These are phyloP conservation scores for Zymoseptoria ardabiliae DNA, from an alignment of 2,329 filamentous ascomycete genomes.

Conservation along the genomic window DNA sequence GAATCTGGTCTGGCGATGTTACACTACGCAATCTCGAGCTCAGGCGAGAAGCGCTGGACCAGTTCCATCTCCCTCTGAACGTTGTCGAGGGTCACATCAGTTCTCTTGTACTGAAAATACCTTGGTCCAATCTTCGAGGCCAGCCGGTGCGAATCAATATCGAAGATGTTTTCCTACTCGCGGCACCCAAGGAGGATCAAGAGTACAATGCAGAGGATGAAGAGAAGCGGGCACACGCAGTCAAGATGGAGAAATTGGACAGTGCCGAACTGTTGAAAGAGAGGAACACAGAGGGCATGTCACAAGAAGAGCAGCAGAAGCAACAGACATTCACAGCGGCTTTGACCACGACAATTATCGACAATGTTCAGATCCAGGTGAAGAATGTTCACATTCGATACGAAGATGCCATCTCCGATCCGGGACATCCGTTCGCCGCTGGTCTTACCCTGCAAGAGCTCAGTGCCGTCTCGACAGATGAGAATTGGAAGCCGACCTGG, in stretches of 20 bases:
- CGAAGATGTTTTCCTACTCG: constrained; percentile 91
- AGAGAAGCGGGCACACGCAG: constrained; percentile 71
- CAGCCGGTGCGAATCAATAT: constrained; percentile 93
- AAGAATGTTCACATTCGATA: constrained; percentile 99
- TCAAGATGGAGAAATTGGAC: constrained; percentile 98
- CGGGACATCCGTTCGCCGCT: constrained; percentile 88
- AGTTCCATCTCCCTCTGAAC: constrained; percentile 92
- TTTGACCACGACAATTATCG: constrained; percentile 89
- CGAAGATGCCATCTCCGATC: constrained; percentile 92
- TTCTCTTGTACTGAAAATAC: constrained; percentile 83
- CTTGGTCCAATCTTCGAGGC: constrained; percentile 92
- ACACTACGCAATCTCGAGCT: constrained; percentile 89
- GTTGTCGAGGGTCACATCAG: constrained; percentile 93
- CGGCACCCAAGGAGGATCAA: constrained; percentile 90
- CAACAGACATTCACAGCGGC: constrained; percentile 97
- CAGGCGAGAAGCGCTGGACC: constrained; percentile 88
- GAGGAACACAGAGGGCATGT: constrained; percentile 84
- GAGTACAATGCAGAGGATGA: constrained; percentile 92
- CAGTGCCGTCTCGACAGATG: constrained; percentile 92
- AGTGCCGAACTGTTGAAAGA: constrained; percentile 93
- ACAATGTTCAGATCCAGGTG: constrained; percentile 94
- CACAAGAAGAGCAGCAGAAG: constrained; percentile 90
- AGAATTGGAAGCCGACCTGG: constrained; percentile 90
- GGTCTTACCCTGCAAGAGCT: constrained; percentile 92
- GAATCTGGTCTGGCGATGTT: constrained; percentile 98